phyloP scores from a whole-genome alignment of 129 eudicot species.

The Apium graveolens region DNA sequence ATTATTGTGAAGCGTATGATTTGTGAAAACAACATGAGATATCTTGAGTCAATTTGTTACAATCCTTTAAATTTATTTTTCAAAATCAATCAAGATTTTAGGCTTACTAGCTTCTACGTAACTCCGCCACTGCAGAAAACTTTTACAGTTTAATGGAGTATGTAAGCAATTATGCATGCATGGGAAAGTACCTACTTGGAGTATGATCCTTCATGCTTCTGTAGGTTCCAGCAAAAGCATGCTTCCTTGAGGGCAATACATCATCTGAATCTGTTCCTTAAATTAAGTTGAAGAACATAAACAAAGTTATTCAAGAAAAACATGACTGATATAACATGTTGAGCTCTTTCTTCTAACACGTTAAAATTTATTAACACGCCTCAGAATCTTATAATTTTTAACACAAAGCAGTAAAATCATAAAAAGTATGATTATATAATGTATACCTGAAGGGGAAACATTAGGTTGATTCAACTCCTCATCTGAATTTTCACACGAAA shows the following conservation, averaged over 20 bases:
- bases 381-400: too few relatives aligned
- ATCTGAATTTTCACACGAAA: slow-evolving; percentile 27
- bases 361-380: too few relatives aligned
- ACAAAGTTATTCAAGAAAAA: not conserved
- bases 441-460: not conserved
- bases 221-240: slow-evolving; percentile 32
- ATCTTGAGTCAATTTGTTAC: too few relatives aligned
- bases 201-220: slow-evolving; percentile 15
- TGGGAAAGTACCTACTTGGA: slow-evolving; percentile 25
- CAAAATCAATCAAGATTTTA: not conserved
- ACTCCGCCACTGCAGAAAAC: too few relatives aligned
- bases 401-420: too few relatives aligned
- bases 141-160: too few relatives aligned
- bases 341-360: too few relatives aligned
- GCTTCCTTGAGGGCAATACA: slow-evolving; percentile 27
- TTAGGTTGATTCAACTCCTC: slow-evolving; percentile 15
- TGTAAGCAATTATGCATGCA: not conserved
- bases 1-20: too few relatives aligned
- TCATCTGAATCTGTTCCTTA: slow-evolving; percentile 26
- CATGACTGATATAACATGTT: too few relatives aligned
- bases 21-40: too few relatives aligned
- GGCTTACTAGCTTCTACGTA: not conserved
- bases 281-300: not conserved
- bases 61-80: not conserved
- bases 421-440: too few relatives aligned